Percentiles rank a stretch among this genome's conserved stretches.
These are phyloP conservation scores for Tulasnella sp. DNA, from an alignment of 768 basidiomycete species.

Conservation along the genomic window DNA sequence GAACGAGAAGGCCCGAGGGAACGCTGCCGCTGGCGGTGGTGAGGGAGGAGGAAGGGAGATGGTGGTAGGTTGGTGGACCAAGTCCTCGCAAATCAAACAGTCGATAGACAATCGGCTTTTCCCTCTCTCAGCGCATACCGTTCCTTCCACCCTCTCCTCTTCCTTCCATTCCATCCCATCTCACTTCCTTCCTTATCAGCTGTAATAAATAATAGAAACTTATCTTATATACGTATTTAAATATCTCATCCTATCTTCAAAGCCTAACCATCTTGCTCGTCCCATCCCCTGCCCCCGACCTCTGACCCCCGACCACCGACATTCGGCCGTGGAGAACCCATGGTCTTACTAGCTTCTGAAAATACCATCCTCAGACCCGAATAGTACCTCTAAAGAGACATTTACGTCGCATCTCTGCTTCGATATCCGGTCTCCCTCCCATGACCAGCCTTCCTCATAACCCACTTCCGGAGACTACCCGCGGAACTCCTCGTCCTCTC, in stretches of 20 bases:
- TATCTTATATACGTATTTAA: too few species aligned
- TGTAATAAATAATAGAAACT: too few species aligned
- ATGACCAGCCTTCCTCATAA: neutral
- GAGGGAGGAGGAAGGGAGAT: conserved; percentile 1
- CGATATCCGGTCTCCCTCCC: neutral
- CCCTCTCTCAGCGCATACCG: neutral
- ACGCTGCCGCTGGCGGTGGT: neutral
- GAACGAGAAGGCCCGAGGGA: neutral
- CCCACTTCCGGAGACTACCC: neutral
- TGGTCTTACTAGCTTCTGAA: neutral
- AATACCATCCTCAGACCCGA: neutral
- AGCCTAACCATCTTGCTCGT: too few species aligned
- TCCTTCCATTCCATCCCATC: neutral
- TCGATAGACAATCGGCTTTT: neutral
- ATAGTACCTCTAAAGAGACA: neutral
- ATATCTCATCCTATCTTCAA: too few species aligned
- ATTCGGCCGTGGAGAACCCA: neutral
- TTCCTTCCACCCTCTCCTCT: neutral
- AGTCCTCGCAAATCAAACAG: neutral
- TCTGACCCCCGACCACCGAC: neutral
- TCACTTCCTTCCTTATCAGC: too few species aligned
- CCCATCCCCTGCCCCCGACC: neutral
- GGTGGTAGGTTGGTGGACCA: neutral
- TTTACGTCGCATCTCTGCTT: neutral
- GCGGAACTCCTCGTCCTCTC: neutral